Evolutionary conservation across 2,329 filamentous ascomycete species (phyloP).

Genomic region (Furcasterigmium furcatum): DNA sequence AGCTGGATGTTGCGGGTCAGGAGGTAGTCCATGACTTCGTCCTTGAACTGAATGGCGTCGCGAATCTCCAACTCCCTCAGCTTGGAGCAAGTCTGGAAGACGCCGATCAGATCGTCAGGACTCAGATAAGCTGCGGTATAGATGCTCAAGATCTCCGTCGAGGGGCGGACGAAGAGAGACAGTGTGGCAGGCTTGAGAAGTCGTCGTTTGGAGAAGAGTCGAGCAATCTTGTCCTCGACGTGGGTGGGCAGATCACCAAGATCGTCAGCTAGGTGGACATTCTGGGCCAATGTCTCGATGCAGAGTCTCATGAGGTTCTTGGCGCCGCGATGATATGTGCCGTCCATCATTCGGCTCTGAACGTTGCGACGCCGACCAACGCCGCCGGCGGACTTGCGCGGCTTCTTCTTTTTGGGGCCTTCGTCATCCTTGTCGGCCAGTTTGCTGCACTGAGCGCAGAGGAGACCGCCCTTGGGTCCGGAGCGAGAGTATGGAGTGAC

Average conservation of each 20-base stretch:
- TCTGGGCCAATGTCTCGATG: constrained; percentile 59
- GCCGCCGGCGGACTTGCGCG: constrained; percentile 25
- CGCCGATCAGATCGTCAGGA: constrained; percentile 72
- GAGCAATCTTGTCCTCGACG: constrained; percentile 56
- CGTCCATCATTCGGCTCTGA: constrained; percentile 83
- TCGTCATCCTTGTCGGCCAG: constrained; percentile 63
- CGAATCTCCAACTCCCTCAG: constrained; percentile 71
- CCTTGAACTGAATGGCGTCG: constrained; percentile 90
- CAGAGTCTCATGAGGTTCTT: constrained; percentile 66
- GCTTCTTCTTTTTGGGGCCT: constrained; percentile 48
- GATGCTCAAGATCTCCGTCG: constrained; percentile 46
- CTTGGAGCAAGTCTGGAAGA: constrained; percentile 71
- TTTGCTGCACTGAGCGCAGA: constrained; percentile 80
- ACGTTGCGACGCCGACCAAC: constrained; percentile 68
- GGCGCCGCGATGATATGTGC: constrained; percentile 59
- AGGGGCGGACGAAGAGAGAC: constrained; percentile 53
- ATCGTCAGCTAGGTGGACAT: constrained; percentile 59
- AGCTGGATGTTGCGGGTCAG: constrained; percentile 67
- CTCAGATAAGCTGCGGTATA: constrained; percentile 64
- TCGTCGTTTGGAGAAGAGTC: constrained; percentile 58
- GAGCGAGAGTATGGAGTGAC: constrained; percentile 86
- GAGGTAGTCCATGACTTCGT: constrained; percentile 78
- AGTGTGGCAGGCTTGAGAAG: constrained; percentile 52
- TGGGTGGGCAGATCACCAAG: constrained; percentile 56
- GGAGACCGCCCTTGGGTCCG: constrained; percentile 78